Evolutionary conservation across 1,284 basidiomycete genomes (phyloP).

Genomic region (Retiboletus flavoniger): DNA sequence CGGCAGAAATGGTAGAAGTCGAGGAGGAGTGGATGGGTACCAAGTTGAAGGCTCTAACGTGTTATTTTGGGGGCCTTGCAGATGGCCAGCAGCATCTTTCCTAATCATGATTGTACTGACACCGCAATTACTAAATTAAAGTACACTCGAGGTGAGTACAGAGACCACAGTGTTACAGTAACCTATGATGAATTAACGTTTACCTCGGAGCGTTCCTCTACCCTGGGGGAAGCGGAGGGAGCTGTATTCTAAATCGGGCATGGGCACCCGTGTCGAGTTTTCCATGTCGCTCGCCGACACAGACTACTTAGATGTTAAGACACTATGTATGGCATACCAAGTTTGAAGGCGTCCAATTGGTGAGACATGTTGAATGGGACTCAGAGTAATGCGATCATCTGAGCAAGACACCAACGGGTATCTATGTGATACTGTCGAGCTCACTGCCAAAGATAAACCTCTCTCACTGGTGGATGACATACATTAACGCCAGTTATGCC

Average conservation of each 20-base stretch:
- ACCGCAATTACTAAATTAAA: not conserved
- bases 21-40: conserved; percentile 89
- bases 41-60: conserved; percentile 82
- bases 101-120: conserved; percentile 16
- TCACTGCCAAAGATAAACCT: not conserved
- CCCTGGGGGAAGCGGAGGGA: not conserved
- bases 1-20: conserved; percentile 63
- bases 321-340: not conserved
- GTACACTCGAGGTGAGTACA: not conserved
- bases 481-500: not conserved
- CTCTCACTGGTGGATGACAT: not conserved
- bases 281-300: not conserved
- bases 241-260: not conserved
- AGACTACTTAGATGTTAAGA: not conserved
- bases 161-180: not conserved
- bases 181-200: not conserved
- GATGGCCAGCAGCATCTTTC: conserved; percentile 64
- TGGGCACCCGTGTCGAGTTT: not conserved
- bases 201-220: not conserved
- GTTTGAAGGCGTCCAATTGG: too few relatives aligned
- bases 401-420: not conserved
- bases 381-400: not conserved
- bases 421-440: too few relatives aligned
- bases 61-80: conserved; percentile 77
- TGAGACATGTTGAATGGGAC: not conserved